A percentile compares a stretch with the other conserved stretches of the same genome.
phyloP scores from a whole-genome alignment of 2,329 filamentous ascomycete species.

The Botrytis byssoidea region DNA sequence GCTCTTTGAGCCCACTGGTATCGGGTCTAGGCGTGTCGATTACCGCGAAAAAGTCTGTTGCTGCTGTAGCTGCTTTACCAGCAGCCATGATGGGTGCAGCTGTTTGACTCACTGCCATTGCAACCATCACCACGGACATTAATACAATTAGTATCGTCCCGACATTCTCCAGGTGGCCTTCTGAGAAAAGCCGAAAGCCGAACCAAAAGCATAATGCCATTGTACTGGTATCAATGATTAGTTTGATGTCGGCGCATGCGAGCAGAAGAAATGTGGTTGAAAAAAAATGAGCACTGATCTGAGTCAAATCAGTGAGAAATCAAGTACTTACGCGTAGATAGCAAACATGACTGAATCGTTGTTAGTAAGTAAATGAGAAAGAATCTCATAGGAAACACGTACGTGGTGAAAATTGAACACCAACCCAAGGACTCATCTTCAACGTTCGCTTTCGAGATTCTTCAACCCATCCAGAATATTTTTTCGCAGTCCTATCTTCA shows the following conservation, averaged over 20 bases:
- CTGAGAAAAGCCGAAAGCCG: slow-evolving; percentile 47
- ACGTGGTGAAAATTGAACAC: slow-evolving; percentile 51
- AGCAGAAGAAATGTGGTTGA: background rate
- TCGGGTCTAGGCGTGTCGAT: slow-evolving; percentile 40
- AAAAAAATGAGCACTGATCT: background rate
- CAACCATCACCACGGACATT: slow-evolving; percentile 19
- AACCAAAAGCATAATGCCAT: slow-evolving; percentile 64
- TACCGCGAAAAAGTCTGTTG: slow-evolving; percentile 40
- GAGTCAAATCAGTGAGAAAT: background rate
- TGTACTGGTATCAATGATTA: slow-evolving; percentile 38
- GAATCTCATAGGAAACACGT: slow-evolving; percentile 10
- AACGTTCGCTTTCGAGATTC: slow-evolving; percentile 52
- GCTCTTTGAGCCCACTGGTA: slow-evolving; percentile 43
- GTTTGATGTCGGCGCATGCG: background rate
- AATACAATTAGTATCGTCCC: slow-evolving; percentile 51
- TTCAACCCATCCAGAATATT: slow-evolving; percentile 55
- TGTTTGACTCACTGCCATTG: slow-evolving; percentile 48
- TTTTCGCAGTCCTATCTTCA: slow-evolving; percentile 52
- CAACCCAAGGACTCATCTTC: slow-evolving; percentile 50
- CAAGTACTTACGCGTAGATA: slow-evolving; percentile 33
- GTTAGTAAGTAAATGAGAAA: slow-evolving; percentile 6
- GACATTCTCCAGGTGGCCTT: slow-evolving; percentile 49
- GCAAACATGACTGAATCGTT: slow-evolving; percentile 40
- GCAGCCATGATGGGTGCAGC: slow-evolving; percentile 56
- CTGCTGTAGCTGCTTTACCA: slow-evolving; percentile 40